Percentiles rank a stretch among this genome's conserved stretches.
Evolutionary conservation across 2,329 filamentous ascomycete genomes (phyloP).

Genomic region (Cytospora piceae): DNA sequence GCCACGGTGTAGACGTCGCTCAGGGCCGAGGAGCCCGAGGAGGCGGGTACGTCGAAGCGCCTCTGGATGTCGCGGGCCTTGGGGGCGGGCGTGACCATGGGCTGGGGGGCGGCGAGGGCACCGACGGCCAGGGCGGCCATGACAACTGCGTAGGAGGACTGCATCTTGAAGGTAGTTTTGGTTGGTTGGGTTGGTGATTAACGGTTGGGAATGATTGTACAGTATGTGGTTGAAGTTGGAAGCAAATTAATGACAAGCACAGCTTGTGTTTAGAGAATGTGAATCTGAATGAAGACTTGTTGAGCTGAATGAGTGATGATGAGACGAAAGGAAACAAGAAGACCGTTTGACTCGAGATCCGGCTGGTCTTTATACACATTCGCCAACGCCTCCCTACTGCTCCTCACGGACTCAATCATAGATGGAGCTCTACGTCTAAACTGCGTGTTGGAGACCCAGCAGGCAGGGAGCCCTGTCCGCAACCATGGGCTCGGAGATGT

Average conservation of each 20-base stretch:
- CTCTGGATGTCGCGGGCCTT: conserved; percentile 22
- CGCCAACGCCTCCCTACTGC: background rate
- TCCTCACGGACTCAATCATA: background rate
- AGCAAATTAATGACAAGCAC: conserved; percentile 19
- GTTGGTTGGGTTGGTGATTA: background rate
- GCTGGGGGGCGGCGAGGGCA: conserved; percentile 13
- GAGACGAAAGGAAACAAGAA: conserved; percentile 1
- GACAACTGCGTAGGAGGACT: conserved; percentile 9
- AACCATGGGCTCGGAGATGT: conserved; percentile 1
- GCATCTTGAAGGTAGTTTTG: conserved; percentile 11
- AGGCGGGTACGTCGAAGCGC: conserved; percentile 19
- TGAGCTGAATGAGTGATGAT: conserved; percentile 24
- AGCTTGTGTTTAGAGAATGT: conserved; percentile 22
- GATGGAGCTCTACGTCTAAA: background rate
- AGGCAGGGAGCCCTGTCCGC: background rate
- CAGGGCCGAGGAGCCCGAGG: conserved; percentile 9
- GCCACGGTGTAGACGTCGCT: conserved; percentile 9
- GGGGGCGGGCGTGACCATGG: conserved; percentile 18
- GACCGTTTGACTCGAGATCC: background rate
- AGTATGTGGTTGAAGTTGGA: background rate
- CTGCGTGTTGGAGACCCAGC: background rate
- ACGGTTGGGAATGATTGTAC: background rate
- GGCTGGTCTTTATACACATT: conserved; percentile 9
- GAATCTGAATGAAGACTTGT: conserved; percentile 4
- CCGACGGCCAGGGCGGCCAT: conserved; percentile 22